Evolutionary conservation across 352 stramenopile species (phyloP), one percentile per base, ranked within the genome.

Genomic region (Phytophthora sp.): DNA sequence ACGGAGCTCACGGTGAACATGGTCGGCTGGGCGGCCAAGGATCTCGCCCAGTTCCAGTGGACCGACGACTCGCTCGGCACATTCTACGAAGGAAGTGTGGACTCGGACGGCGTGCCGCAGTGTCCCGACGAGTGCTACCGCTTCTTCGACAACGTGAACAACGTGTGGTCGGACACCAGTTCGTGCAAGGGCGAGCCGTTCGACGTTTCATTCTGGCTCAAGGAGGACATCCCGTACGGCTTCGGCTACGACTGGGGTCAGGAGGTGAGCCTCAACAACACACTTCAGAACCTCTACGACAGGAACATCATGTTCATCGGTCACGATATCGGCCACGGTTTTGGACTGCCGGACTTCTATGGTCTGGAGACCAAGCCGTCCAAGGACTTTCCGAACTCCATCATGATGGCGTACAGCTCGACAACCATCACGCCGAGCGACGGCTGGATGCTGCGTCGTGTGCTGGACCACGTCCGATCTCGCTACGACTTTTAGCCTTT

Each of bases 391-490:
- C 60, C 60, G 4, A 69, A 69, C 37, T 57, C 52, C 13, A 46
- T 69, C 37, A 69, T 69, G 66, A 69, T 55, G 60, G 60, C 60
- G 17, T 69, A 69, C 43, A 53, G 54, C 23, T 75, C 62, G 21
- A 46, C 51, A 3, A 72, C 62, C 1, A 63, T 76, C 41, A 76
- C 56, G 2, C 50, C 62, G 3, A 66, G 49, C 30, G 67, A 76
- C 20, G 67, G 67, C 17, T 76, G 67, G 67, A 72, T 76, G 67
- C 46, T 76, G 52, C 67, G 67, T 44, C 62, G 67, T 15, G 49
- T 76, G 8, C 66, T 65, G 18, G 67, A 76, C 39, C 50, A 72
- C 35, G 56, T 72, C 24, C 50, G 54, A 12, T 15, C 46, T n/a
- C 61, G 67, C 12, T 76, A 76, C 45, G 42, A 62, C 12, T 75